Percentiles rank a stretch among this genome's conserved stretches.
These are phyloP conservation scores for Colletotrichum shisoi DNA, from an alignment of 2,329 filamentous ascomycete species.

Conservation along the genomic window DNA sequence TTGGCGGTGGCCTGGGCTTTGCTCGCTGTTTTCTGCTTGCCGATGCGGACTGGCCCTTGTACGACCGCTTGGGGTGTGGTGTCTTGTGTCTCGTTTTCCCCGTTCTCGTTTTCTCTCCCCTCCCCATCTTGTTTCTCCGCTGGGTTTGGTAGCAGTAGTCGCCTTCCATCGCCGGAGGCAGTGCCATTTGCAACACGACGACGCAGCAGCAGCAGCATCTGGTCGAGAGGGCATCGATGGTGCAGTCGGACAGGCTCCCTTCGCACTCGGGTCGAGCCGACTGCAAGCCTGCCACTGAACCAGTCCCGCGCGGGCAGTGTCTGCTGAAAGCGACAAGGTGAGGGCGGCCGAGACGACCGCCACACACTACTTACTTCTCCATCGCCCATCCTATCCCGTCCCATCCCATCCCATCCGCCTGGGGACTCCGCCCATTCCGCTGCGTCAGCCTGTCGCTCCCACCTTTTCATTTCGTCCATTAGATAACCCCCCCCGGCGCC, in stretches of 20 bases:
- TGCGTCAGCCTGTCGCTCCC: constrained; percentile 39
- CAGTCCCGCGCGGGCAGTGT: constrained; percentile 23
- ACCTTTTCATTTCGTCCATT: constrained; percentile 38
- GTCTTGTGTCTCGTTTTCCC: constrained; percentile 36
- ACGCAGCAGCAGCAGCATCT: constrained; percentile 7
- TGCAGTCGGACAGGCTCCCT: constrained; percentile 4
- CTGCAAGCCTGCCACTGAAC: constrained; percentile 17
- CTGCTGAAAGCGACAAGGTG: constrained; percentile 36
- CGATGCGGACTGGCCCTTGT: constrained; percentile 38
- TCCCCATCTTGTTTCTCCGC: constrained; percentile 30
- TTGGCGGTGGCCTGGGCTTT: constrained; percentile 35
- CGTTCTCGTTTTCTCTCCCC: constrained; percentile 30
- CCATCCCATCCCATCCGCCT: constrained; percentile 36
- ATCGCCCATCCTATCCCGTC: constrained; percentile 33
- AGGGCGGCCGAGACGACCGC: constrained; percentile 38
- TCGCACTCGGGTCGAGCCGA: constrained; percentile 29
- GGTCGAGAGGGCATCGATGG: constrained; percentile 14
- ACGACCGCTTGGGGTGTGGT: constrained; percentile 24
- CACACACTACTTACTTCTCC: constrained; percentile 28
- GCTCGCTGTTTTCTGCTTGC: constrained; percentile 28
- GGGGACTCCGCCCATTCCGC: constrained; percentile 39
- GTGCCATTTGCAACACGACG: constrained; percentile 18
- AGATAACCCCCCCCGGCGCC: constrained; percentile 38
- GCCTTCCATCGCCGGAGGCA: constrained; percentile 13
- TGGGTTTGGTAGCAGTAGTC: constrained; percentile 2